Evolutionary conservation across 2,329 filamentous ascomycete genomes (phyloP), one percentile per base, ranked within the genome.

Genomic region (Phialophora chinensis): DNA sequence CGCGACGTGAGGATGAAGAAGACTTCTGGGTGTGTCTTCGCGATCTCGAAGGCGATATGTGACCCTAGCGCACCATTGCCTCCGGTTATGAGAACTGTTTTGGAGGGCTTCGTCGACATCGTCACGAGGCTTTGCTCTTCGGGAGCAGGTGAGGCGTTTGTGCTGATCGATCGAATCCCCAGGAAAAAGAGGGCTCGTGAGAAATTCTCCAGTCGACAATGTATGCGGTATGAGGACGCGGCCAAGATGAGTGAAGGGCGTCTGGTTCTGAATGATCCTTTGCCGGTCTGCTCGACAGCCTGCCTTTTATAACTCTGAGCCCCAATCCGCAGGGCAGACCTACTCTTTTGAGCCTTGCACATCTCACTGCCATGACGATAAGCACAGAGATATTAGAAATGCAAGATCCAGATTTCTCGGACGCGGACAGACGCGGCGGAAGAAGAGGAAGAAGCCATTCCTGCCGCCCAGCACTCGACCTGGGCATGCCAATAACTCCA

Each of bases 1-100:
- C 58, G 58, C 33, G 58, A 42, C 27, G 58, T 60, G 12, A 60
- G 58, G 58, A 60, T 20, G 58, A 60, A 60, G 49, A 60, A 60
- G n/a, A 25, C 58, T 25, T 60, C 58, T 29, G 58, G 58, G 38
- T 60, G 58, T 25, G 58, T n/a, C 38, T 60, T 60, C 12, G 58
- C 58, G 11, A 60, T 60, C 17, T 33, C 58, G 44, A 60, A 60
- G 29, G 58, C 58, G 14, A 60, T 60, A 17, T 60, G 58, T 14
- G 58, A 60, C 7, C 58, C 58, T 5, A 60, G 17, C 17, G 58
- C 58, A 4, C 58, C 58, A 27, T 60, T 60, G 27, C 58, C 58
- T n/a, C 58, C 58, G 6, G 58, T 60, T 27, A 60, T 60, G 11
- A 60, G 44, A 20, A 60, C 58, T 50, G 58, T 60, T 60, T 50